Conservation (phyloP, 2,329 filamentous ascomycete species). For the Decorospora gaudefroyi region DNA sequence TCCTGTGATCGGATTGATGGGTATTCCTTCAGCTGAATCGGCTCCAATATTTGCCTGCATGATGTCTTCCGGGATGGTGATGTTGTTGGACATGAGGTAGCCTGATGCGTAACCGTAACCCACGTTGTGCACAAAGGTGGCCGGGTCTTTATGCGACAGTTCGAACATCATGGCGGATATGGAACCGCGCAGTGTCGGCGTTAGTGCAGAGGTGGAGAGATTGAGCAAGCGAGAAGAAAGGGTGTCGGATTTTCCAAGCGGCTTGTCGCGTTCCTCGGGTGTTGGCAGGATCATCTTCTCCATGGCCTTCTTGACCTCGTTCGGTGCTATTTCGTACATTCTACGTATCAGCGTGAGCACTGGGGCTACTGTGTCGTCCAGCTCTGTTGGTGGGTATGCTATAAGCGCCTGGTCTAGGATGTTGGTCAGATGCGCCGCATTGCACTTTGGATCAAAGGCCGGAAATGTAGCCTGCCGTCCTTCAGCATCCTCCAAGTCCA, state of each 20-base stretch:
- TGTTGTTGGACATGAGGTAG: constrained; percentile 82
- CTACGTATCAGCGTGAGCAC: constrained; percentile 74
- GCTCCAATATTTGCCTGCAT: constrained; percentile 58
- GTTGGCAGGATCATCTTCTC: constrained; percentile 73
- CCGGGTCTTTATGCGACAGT: constrained; percentile 78
- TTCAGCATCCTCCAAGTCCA: constrained; percentile 64
- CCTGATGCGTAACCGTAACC: constrained; percentile 94
- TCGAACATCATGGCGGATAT: constrained; percentile 84
- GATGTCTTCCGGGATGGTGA: constrained; percentile 72
- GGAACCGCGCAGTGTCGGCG: constrained; percentile 72
- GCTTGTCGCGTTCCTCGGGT: constrained; percentile 72
- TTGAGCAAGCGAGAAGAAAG: constrained; percentile 77
- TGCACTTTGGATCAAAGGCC: constrained; percentile 60
- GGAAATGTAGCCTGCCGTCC: constrained; percentile 67
- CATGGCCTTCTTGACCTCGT: constrained; percentile 65
- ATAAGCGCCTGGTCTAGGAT: constrained; percentile 70
- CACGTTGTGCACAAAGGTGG: constrained; percentile 83
- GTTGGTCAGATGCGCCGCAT: constrained; percentile 68
- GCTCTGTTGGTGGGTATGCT: constrained; percentile 66
- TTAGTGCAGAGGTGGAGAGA: constrained; percentile 73
- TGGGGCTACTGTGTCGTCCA: constrained; percentile 72
- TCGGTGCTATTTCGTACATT: constrained; percentile 71
- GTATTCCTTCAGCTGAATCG: constrained; percentile 34
- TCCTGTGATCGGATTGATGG: constrained; percentile 83
- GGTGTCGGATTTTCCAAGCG: constrained; percentile 75